Evolutionary conservation across 768 basidiomycete genomes (phyloP), one percentile per base, ranked within the genome.

Genomic region (Mycena epipterygia): DNA sequence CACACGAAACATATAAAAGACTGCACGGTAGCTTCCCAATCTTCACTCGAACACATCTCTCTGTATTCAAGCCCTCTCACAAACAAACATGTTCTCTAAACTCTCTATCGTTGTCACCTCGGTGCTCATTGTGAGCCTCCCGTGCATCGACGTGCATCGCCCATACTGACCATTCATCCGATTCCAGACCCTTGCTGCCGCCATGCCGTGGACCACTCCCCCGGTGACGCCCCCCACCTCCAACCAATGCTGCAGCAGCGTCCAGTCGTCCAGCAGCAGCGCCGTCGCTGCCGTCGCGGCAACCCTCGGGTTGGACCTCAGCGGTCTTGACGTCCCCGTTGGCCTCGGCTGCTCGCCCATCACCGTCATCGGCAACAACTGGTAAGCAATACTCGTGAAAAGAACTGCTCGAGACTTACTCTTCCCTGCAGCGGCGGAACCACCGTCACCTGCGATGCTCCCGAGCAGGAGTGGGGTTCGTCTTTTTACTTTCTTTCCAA

Each of bases 321-420:
- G 58, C 14, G 64, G 53, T 30, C 51, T 71, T 30, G 39, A 25
- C 37, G 59, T 71, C 46, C 70, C 70, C 17, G 41, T 71, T n/a
- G 70, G 70, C 6, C 64, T 71, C 37, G 58, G 53, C 70, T 71
- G 70, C 70, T 62, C 64, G 25, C 64, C 70, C 51, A 67, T 71
- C 70, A 71, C 70, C 17, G 46, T 71, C 37, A 19, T 66, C 64
- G 69, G 69, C 2, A 61, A 61, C 32, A 70, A 59, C 63, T 70
- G 69, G 69, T 70, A 0, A 0, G 64, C n/a, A 11, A 13, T 29
- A 8, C 19, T 12, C 19, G 25, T n/a, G 19, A 29, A 1, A 17
- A n/a, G 27, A 13, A 21, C 3, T 25, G 30, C 25, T 8, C 12
- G 14, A 11, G 13, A 63, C 13, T 0, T 9, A 16, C 25, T 23